phyloP scores from a whole-genome alignment of 2,329 filamentous ascomycete genomes.

The Thielaviopsis punctulata region DNA sequence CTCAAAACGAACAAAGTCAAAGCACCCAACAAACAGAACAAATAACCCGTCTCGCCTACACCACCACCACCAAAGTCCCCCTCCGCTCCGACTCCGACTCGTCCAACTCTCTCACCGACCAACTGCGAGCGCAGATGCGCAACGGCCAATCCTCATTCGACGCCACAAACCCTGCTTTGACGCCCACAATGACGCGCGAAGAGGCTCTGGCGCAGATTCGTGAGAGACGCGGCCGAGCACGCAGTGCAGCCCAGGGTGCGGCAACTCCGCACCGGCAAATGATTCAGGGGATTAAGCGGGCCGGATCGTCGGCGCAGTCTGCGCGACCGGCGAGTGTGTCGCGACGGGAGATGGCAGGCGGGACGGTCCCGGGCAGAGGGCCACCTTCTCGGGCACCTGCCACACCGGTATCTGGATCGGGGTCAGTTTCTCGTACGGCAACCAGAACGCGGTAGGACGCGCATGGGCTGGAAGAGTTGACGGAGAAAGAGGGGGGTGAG shows the following conservation, averaged over 20 bases:
- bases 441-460: constrained; percentile 5
- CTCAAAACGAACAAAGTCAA: no score
- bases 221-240: constrained; percentile 52
- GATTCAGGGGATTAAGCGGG: constrained; percentile 1
- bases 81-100: constrained; percentile 27
- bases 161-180: constrained; percentile 38
- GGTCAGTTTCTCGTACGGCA: constrained; percentile 3
- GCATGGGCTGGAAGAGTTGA: background rate
- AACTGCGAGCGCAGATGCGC: constrained; percentile 3
- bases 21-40: no score
- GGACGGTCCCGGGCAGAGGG: constrained; percentile 2
- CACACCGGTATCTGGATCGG: background rate
- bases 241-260: constrained; percentile 46
- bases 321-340: constrained; percentile 1
- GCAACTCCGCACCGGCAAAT: constrained; percentile 22
- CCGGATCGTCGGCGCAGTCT: constrained; percentile 1
- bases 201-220: constrained; percentile 60
- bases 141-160: constrained; percentile 28
- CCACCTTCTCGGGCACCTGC: constrained; percentile 1
- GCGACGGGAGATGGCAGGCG: background rate
- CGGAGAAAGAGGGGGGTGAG: background rate
- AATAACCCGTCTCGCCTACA: no score
- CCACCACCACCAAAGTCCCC: constrained; percentile 34
- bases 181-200: constrained; percentile 52
- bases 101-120: constrained; percentile 9